Base-by-base conservation (phyloP, 768 basidiomycete genomes). In the Suillus hirtellus region DNA sequence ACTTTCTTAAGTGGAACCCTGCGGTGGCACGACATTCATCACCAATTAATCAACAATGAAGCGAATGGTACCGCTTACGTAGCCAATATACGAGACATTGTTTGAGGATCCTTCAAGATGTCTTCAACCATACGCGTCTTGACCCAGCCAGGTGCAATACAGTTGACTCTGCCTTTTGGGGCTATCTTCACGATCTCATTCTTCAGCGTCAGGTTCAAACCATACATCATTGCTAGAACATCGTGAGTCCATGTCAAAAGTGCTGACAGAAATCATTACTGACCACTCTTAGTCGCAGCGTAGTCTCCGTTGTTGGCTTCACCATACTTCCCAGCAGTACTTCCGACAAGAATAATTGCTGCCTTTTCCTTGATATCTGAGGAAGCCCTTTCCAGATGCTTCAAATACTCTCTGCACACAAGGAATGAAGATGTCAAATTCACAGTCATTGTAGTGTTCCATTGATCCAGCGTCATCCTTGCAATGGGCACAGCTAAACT, bases 111-210 rank as follows among this genome's bases (percentile, higher is more conserved):
- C 61, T 84, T 80, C 58, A 92, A 74, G 1, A 82, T 77, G 10
- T 82, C 79, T 64, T 82, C 84, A 0, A 82, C 87, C 84, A 86
- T 87, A 0, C 86, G 82, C 62, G 89, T 91, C 55, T 72, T 79
- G 8, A 86, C 84, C 86, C 86, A 90, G 6, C 89, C 89, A 4
- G 90, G 90, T 0, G 82, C 87, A 19, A 92, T 79, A 50, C 79
- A 78, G 66, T 92, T 92, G 3, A 91, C 89, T n/a, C 90, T 80
- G 0, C 83, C 91, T 61, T 73, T 80, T 0, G 89, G 87, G 0
- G 89, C 89, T 63, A 91, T 83, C 73, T 85, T 84, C 52, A 93
- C 90, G 60, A 92, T 90, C 74, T 93, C 90, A 72, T 92, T 92
- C 76, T 92, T 92, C 67, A 92, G 79, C 5, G 85, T 79, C 67